Base-by-base conservation (phyloP, 345 rosid genomes). In the Gossypium longicalyx region DNA sequence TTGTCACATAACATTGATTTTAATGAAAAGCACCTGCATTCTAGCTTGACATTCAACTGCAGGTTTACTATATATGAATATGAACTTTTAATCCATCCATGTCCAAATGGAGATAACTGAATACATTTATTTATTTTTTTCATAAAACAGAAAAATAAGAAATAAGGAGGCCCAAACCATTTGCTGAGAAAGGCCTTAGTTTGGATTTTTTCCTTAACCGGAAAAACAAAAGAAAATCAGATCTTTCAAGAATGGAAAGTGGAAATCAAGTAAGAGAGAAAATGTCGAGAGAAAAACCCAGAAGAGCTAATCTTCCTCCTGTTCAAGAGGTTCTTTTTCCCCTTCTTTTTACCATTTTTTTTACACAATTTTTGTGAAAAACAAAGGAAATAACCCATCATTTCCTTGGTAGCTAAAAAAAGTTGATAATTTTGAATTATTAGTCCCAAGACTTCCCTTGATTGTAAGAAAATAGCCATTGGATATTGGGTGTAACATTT, bases 241-340 rank as follows among this genome's bases (percentile, higher is more conserved):
- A 43, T 41, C 61, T 6, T 70, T 52, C 27, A 8, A 58, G 53
- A 57, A 12, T 4, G 23, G 16, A 57, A 58, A 17, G 43, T n/a
- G 60, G 45, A 59, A 66, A 47, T 57, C 76, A 5, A 34, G 41
- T 34, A 5, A 34, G 20, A 70, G 59, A 17, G 71, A 65, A 20
- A 52, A 87, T 87, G 90, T 84, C 87, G 73, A 82, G 85, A 74
- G 86, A 85, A 69, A 86, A 87, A 76, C 70, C 75, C 53, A 87
- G 78, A 71, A 85, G 86, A 68, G 79, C 80, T 60, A 68, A 72
- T 22, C 84, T 92, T 12, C 97, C 97, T 83, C 97, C 95, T 62
- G 97, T 80, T 77, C 91, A 86, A 77, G 93, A 89, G 97, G 98
- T 8, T 62, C 1, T 27, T 60, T 3, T 43, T 27, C 58, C 0